Conservation (phyloP, 306 rosid species). For the Prunus mira region DNA sequence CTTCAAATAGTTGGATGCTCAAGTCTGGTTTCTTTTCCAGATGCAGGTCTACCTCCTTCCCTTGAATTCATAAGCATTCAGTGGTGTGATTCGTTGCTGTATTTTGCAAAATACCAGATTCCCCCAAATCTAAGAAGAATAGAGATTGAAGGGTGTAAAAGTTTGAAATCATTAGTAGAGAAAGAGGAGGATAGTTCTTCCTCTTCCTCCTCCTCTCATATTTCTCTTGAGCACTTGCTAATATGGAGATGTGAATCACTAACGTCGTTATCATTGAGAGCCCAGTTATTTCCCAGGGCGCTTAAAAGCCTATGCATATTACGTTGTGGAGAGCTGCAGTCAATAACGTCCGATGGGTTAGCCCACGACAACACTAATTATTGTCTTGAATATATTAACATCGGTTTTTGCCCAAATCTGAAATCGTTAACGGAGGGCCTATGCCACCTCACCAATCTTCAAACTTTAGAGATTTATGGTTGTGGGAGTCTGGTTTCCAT, state of each 20-base stretch:
- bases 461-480: too few species aligned
- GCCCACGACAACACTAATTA: too few species aligned
- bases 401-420: fast-evolving
- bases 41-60: not conserved
- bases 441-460: not conserved
- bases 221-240: not conserved
- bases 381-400: fast-evolving
- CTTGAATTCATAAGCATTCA: not conserved
- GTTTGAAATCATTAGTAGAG: not conserved
- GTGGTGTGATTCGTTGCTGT: not conserved
- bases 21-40: not conserved
- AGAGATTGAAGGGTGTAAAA: fast-evolving
- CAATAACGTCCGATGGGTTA: too few species aligned
- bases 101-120: not conserved
- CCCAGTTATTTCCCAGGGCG: too few species aligned
- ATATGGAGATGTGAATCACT: conserved; percentile 14
- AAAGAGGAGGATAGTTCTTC: not conserved
- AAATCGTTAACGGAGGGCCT: not conserved
- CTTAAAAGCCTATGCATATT: too few species aligned
- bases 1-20: not conserved
- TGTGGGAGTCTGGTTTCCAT: not conserved
- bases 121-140: not conserved
- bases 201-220: not conserved
- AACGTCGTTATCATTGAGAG: not conserved
- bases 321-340: too few species aligned